These are phyloP conservation scores for Malbranchea zuffiana DNA, from an alignment of 2,329 filamentous ascomycete genomes.

Conservation along the genomic window DNA sequence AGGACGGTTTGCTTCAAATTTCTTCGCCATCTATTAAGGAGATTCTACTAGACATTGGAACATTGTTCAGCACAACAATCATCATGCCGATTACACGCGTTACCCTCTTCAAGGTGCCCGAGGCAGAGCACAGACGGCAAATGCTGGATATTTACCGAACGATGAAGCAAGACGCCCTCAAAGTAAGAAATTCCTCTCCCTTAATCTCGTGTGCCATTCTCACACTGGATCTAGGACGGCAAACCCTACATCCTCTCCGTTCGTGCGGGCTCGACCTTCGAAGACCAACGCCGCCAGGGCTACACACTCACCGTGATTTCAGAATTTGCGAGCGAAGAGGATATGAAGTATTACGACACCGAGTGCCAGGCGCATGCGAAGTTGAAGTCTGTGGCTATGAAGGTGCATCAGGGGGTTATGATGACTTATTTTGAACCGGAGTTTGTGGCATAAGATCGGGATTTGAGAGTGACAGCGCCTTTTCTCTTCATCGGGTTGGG, in stretches of 20 bases:
- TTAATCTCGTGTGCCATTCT: neutral
- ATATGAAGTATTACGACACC: conserved; percentile 56
- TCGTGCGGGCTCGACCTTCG: conserved; percentile 35
- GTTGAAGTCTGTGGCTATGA: conserved; percentile 22
- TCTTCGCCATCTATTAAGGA: no score
- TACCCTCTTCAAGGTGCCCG: conserved; percentile 39
- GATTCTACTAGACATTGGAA: no score
- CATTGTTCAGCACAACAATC: neutral
- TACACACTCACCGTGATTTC: conserved; percentile 50
- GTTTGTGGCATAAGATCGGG: conserved; percentile 1
- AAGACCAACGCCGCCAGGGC: conserved; percentile 48
- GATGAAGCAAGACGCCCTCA: conserved; percentile 26
- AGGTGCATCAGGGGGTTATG: conserved; percentile 17
- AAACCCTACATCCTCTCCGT: conserved; percentile 54
- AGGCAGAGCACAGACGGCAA: conserved; percentile 28
- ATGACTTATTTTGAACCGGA: conserved; percentile 19
- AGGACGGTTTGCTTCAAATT: no score
- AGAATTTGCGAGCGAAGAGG: conserved; percentile 49
- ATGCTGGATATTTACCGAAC: conserved; percentile 29
- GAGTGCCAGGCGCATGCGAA: conserved; percentile 40
- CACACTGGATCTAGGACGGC: conserved; percentile 41
- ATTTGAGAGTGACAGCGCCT: neutral
- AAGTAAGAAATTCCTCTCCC: conserved; percentile 19
- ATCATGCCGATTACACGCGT: conserved; percentile 29
- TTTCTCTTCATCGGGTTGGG: no score